A percentile compares a stretch with the other conserved stretches of the same genome.
phyloP scores from a whole-genome alignment of 345 rosid genomes.

The Toxicodendron radicans region DNA sequence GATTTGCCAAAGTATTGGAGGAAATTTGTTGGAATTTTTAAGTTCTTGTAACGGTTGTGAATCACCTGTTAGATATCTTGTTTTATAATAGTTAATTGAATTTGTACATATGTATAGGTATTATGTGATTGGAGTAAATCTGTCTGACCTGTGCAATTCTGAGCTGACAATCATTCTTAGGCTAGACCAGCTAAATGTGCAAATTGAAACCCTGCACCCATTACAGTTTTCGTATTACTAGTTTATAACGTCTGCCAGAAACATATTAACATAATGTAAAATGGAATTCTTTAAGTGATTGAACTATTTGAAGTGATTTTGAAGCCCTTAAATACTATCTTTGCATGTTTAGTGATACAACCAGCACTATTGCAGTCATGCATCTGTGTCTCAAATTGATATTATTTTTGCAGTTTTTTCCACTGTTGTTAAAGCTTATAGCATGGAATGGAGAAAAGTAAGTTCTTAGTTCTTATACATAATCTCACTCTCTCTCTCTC shows the following conservation, averaged over 20 bases:
- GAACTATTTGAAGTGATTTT: background rate
- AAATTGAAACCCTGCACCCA: background rate
- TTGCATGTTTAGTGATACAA: background rate
- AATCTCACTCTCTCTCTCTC: background rate
- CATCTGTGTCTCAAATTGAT: slow-evolving; percentile 16
- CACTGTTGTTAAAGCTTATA: slow-evolving; percentile 86
- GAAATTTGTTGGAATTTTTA: background rate
- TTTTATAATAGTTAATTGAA: background rate
- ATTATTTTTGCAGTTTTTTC: slow-evolving; percentile 70
- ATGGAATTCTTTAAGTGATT: background rate
- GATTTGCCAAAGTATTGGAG: background rate
- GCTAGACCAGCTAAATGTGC: background rate
- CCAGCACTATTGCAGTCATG: background rate
- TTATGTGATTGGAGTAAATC: background rate
- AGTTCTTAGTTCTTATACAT: slow-evolving; percentile 35
- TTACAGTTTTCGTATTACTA: background rate
- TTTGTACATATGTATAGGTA: background rate
- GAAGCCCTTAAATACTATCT: background rate
- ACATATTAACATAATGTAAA: background rate
- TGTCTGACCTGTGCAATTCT: background rate
- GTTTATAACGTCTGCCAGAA: background rate
- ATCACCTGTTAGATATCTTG: background rate
- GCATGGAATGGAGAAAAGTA: slow-evolving; percentile 97
- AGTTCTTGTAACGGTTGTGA: background rate
- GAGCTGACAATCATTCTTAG: background rate